Evolutionary conservation across 2,329 filamentous ascomycete genomes (phyloP).

Genomic region (Fonsecaea multimorphosa): DNA sequence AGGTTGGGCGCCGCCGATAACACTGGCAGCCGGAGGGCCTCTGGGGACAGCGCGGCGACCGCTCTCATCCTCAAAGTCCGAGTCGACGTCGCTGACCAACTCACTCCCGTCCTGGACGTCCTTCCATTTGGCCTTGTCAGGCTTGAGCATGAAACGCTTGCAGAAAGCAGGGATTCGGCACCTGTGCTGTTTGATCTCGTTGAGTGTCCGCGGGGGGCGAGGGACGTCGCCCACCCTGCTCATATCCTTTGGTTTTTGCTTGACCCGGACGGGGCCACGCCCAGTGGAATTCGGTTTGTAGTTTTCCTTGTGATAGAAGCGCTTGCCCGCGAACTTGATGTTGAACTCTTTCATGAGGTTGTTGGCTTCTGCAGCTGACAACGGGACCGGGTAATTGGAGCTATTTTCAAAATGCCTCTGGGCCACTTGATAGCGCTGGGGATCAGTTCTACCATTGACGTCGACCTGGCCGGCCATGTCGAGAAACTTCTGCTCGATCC

Average conservation of each 20-base stretch:
- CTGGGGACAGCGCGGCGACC: neutral
- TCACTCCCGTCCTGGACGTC: neutral
- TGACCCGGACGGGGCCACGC: neutral
- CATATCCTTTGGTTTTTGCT: conserved; percentile 9
- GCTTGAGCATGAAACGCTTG: conserved; percentile 20
- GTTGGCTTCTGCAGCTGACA: neutral
- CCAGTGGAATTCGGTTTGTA: neutral
- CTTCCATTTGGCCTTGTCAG: neutral
- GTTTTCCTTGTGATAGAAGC: conserved; percentile 6
- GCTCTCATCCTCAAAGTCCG: conserved; percentile 1
- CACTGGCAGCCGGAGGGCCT: neutral
- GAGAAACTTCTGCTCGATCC: conserved; percentile 22
- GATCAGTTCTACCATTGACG: neutral
- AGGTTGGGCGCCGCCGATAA: neutral
- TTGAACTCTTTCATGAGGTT: conserved; percentile 24
- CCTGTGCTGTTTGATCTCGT: conserved; percentile 17
- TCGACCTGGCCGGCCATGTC: neutral
- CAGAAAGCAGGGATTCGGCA: conserved; percentile 10
- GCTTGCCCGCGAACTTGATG: conserved; percentile 17
- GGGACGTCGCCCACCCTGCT: conserved; percentile 11
- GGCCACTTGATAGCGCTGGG: neutral
- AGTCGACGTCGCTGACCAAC: conserved; percentile 1
- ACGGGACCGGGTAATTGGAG: conserved; percentile 5
- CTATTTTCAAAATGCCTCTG: neutral
- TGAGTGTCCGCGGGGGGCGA: conserved; percentile 20